Conservation (phyloP, 176 grass and related monocot genomes). For the Carex myosuroides region DNA sequence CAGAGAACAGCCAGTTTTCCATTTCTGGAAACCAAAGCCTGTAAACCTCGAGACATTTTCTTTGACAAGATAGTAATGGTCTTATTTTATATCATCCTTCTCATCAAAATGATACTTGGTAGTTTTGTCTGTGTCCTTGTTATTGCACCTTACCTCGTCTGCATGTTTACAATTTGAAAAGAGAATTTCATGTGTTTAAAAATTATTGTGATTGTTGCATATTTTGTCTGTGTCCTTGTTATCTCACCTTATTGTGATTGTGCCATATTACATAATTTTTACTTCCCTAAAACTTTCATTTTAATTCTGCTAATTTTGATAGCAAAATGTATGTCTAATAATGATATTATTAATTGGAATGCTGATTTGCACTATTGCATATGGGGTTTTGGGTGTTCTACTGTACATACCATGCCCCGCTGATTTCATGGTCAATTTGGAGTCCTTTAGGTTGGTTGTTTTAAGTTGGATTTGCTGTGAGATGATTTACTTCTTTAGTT, state of each 20-base stretch:
- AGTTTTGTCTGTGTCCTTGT: not conserved
- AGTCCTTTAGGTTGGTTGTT: not conserved
- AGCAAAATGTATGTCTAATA: no score
- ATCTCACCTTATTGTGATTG: no score
- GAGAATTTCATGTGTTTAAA: not conserved
- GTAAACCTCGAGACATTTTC: conserved; percentile 32
- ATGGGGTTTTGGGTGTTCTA: not conserved
- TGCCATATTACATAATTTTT: not conserved
- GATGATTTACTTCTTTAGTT: not conserved
- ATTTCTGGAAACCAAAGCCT: conserved; percentile 46
- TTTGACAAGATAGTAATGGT: conserved; percentile 1
- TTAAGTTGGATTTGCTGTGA: no score
- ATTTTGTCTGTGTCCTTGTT: not conserved
- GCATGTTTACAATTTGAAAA: not conserved
- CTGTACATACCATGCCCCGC: no score
- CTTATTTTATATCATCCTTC: not conserved
- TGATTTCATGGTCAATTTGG: not conserved
- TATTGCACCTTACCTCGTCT: not conserved
- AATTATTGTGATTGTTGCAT: not conserved
- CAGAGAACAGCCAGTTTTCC: conserved; percentile 39
- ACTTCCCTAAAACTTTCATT: not conserved
- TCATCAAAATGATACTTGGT: conserved; percentile 6
- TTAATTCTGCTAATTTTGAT: not conserved
- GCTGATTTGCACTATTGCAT: not conserved
- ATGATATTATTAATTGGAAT: not conserved